phyloP scores from a whole-genome alignment of 2,329 filamentous ascomycete genomes.

The Chrysoporthe deuterocubensis region DNA sequence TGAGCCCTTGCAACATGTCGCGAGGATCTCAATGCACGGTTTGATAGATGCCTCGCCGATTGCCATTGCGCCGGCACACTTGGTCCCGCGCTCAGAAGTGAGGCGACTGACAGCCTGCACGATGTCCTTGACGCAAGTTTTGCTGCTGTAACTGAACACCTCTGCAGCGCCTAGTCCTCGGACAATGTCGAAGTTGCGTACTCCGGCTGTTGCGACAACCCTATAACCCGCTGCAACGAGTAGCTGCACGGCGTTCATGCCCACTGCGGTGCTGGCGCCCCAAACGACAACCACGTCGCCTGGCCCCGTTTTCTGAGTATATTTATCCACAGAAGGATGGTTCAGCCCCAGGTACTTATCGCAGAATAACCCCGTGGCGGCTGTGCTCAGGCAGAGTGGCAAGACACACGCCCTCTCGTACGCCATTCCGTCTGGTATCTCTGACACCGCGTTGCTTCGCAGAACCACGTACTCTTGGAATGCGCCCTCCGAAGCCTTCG shows the following conservation, averaged over 20 bases:
- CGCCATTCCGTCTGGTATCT: slow-evolving; percentile 34
- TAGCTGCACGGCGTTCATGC: slow-evolving; percentile 51
- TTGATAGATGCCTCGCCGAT: slow-evolving; percentile 28
- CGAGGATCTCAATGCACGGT: slow-evolving; percentile 31
- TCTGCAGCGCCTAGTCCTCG: slow-evolving; percentile 44
- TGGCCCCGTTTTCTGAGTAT: neutral
- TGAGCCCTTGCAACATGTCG: neutral
- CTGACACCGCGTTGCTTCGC: slow-evolving; percentile 3
- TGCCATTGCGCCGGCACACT: slow-evolving; percentile 32
- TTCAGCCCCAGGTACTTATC: slow-evolving; percentile 31
- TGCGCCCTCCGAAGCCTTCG: slow-evolving; percentile 31
- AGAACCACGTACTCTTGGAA: slow-evolving; percentile 36
- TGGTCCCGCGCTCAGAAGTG: slow-evolving; percentile 23
- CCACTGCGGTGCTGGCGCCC: slow-evolving; percentile 53
- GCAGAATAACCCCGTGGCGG: slow-evolving; percentile 34
- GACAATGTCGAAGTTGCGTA: slow-evolving; percentile 45
- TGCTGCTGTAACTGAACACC: slow-evolving; percentile 48
- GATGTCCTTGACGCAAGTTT: slow-evolving; percentile 37
- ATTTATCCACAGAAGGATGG: slow-evolving; percentile 15
- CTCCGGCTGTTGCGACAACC: slow-evolving; percentile 46
- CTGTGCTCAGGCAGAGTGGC: slow-evolving; percentile 37
- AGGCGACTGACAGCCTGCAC: slow-evolving; percentile 28
- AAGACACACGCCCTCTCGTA: slow-evolving; percentile 35
- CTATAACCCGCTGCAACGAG: slow-evolving; percentile 48
- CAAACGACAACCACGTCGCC: slow-evolving; percentile 35